phyloP scores from a whole-genome alignment of 1,284 basidiomycete species.

The Xerocomus nothofagi region DNA sequence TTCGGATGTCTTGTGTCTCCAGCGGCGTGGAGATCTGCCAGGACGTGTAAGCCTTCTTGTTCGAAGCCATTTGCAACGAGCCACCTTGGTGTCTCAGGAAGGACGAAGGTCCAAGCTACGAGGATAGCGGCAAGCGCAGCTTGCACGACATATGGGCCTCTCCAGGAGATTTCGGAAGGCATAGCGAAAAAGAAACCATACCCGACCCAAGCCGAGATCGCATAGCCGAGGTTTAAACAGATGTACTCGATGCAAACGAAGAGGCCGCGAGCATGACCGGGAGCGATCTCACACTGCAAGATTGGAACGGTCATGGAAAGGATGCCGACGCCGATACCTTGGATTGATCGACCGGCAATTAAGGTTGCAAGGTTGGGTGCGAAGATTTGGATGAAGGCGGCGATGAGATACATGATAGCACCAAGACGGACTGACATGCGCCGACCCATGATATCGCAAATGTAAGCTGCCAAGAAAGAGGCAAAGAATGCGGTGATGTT shows the following conservation, averaged over 20 bases:
- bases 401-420: slow-evolving; percentile 47
- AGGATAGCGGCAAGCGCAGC: slow-evolving; percentile 45
- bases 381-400: slow-evolving; percentile 48
- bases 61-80: slow-evolving; percentile 50
- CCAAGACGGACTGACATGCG: slow-evolving; percentile 51
- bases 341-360: slow-evolving; percentile 49
- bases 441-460: slow-evolving; percentile 49
- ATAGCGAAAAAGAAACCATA: slow-evolving; percentile 51
- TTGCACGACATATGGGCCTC: slow-evolving; percentile 54
- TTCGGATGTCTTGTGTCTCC: slow-evolving; percentile 42
- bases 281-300: slow-evolving; percentile 56
- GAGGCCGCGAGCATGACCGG: slow-evolving; percentile 49
- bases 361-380: slow-evolving; percentile 44
- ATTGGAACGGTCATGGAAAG: slow-evolving; percentile 55
- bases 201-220: slow-evolving; percentile 51
- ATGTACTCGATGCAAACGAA: slow-evolving; percentile 55
- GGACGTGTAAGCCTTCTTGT: slow-evolving; percentile 43
- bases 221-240: slow-evolving; percentile 52
- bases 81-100: slow-evolving; percentile 58
- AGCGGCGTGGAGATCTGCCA: slow-evolving; percentile 50
- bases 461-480: slow-evolving; percentile 47
- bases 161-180: slow-evolving; percentile 52
- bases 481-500: slow-evolving; percentile 52
- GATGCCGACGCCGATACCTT: slow-evolving; percentile 49
- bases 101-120: slow-evolving; percentile 45